Percentiles rank a stretch among this genome's conserved stretches.
Evolutionary conservation across 495 filamentous ascomycete genomes (phyloP).

Genomic region (Talaromyces nanjingensis): DNA sequence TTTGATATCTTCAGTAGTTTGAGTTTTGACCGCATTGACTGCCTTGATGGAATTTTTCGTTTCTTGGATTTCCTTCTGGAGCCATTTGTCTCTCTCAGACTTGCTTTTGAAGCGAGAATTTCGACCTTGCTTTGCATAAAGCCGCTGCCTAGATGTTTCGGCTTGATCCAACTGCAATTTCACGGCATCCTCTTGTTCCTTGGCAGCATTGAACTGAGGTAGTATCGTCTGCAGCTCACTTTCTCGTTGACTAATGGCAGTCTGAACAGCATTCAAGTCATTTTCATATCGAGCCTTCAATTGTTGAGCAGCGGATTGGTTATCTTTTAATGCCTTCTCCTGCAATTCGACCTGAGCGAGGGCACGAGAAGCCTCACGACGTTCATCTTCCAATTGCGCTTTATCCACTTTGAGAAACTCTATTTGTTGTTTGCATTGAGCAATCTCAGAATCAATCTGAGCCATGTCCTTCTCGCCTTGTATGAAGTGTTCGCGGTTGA

Average conservation of each 20-base stretch:
- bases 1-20: conserved; percentile 79
- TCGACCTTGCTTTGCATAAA: conserved; percentile 93
- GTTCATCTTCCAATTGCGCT: conserved; percentile 81
- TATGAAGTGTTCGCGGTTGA: conserved; percentile 68
- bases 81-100: conserved; percentile 75
- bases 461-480: conserved; percentile 76
- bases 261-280: conserved; percentile 65
- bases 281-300: conserved; percentile 59
- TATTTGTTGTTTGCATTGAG: conserved; percentile 70
- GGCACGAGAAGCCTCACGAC: conserved; percentile 65
- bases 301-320: conserved; percentile 70
- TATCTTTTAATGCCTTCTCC: conserved; percentile 71
- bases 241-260: conserved; percentile 70
- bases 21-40: conserved; percentile 74
- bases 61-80: conserved; percentile 76
- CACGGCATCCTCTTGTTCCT: conserved; percentile 62
- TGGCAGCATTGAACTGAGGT: conserved; percentile 68
- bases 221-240: conserved; percentile 61
- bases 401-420: conserved; percentile 86
- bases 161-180: conserved; percentile 66
- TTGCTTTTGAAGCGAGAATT: conserved; percentile 83
- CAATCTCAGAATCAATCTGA: conserved; percentile 68
- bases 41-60: conserved; percentile 64
- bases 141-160: conserved; percentile 65
- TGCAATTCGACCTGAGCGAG: conserved; percentile 81